Base-by-base conservation (phyloP, 495 filamentous ascomycete species). In the Aspergillus conjunctus region DNA sequence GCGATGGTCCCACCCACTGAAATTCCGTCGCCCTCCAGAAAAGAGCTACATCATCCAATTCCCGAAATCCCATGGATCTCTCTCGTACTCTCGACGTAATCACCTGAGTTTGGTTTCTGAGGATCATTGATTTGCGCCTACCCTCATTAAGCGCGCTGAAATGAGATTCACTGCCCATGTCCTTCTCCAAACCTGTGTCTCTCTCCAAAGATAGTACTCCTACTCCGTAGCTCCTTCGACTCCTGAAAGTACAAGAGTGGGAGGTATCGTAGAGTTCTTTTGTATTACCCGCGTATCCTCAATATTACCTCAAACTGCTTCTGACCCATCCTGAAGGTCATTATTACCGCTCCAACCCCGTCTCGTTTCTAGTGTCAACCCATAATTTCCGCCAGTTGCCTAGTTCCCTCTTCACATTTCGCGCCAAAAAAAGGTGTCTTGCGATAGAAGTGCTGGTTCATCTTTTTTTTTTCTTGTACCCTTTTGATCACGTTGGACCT, bases 301-400 rank as follows among this genome's bases (percentile, higher is more conserved):
- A 20, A 11, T 51, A 32, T 30, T 30, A 51, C 21, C 26, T 51
- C 14, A 51, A 31, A 51, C 11, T 5, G 15, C 22, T 32, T 18
- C 49, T 32, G 30, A 32, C 49, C 10, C 15, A 41, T 54, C 30
- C n/a, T 12, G 15, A 21, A 54, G 31, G 43, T 20, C 37, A 59
- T 59, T 51, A 37, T 60, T 64, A 60, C 53, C 53, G 56, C 62
- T 61, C 45, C 43, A 61, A 55, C 43, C 21, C 44, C 54, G 22
- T 51, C 44, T 32, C 5, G 30, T 55, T 51, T 57, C 55, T 33
- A 54, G 21, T 55, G 50, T 61, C 37, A 48, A 59, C 37, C 57
- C 49, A 59, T 58, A 51, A 51, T 51, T 51, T 54, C 60, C 48
- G 60, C 46, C 60, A 62, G 60, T 62, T 62, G 60, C 58, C 58